Evolutionary conservation across 2,329 filamentous ascomycete genomes (phyloP), one percentile per base, ranked within the genome.

Genomic region (Geosmithia morbida): DNA sequence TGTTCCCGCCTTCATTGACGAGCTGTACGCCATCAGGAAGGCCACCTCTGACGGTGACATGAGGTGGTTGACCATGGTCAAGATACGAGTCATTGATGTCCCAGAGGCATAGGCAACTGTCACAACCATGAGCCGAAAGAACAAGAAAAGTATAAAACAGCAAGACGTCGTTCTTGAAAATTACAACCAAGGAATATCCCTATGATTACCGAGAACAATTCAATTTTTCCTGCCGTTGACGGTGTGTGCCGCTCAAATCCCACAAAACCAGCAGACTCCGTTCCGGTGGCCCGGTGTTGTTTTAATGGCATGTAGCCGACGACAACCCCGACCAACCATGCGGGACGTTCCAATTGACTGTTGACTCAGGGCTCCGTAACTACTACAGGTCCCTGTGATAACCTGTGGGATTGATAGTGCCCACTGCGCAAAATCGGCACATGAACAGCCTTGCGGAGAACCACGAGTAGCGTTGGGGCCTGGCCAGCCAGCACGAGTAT

Each of bases 1-100:
- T 67, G 80, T 94, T 13, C 83, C 87, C 0, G 82, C 82, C 0
- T 89, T 96, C 57, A 66, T 96, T 41, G 90, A 97, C 55, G 84
- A 77, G 63, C 56, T 83, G 52, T 72, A 71, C 54, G 59, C 60
- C 20, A 56, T 79, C 17, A 63, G 76, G 48, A 66, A 66, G 52
- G 67, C 68, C 30, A 74, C 75, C 2, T 65, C 62, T 0, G 57
- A 59, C 5, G 72, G 70, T 0, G 66, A 79, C 50, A 45, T 67
- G 7, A 53, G 52, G 7, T 84, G 79, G 79, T 57, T 78, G 48
- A 57, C 63, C 45, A 64, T 61, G 47, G 75, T 72, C 2, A 76
- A 68, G 56, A 61, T 81, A 17, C 58, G 68, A 49, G 58, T 57
- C 42, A 56, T 71, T 2, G 52, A 60, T 7, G 56, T 61, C 5